Base-by-base conservation (phyloP, 257 asterid genomes). In the Coffea canephora region DNA sequence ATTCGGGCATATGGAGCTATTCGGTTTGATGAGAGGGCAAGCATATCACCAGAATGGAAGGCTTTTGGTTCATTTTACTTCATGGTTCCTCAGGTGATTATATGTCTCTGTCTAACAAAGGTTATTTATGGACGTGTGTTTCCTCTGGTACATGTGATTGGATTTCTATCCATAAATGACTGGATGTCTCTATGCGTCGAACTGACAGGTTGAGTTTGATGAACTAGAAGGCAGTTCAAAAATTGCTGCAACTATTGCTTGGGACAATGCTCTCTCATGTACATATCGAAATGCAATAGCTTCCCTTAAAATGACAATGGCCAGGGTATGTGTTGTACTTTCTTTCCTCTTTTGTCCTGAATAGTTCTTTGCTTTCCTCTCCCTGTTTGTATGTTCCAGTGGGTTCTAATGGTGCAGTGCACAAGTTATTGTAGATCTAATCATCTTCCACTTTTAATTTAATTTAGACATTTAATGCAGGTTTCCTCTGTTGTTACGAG, bases 1-100 rank as follows among this genome's bases (percentile, higher is more conserved):
- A 91, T 95, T 71, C 99, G 97, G 75, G 98, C 99, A 67, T 93
- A 95, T 82, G 99, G 99, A 34, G 97, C 94, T 18, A 92, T 95
- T 23, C 97, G 99, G 27, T 95, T 93, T 83, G 97, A 93, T 78
- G 90, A 93, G 69, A 87, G 83, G 82, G 87, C 91, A 54, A 66
- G 80, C 19, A 88, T 90, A 78, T 82, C 94, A 75, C 73, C 91
- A 9, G 99, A 95, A 88, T 95, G 99, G 99, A 78, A 84, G 83
- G 91, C 87, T 82, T 95, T 95, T 72, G 98, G 98, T 74, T 93
- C 98, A 43, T 95, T 95, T 82, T 95, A 92, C 84, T 95, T 93
- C 82, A 88, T 91, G 94, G 94, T 95, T 80, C 99, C 99, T 85
- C 98, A 92, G 94, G 97, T 92, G 86, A 68, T 68, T 70, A 36